Evolutionary conservation across 2,329 filamentous ascomycete genomes (phyloP).

Genomic region (Colletotrichum tropicicola): DNA sequence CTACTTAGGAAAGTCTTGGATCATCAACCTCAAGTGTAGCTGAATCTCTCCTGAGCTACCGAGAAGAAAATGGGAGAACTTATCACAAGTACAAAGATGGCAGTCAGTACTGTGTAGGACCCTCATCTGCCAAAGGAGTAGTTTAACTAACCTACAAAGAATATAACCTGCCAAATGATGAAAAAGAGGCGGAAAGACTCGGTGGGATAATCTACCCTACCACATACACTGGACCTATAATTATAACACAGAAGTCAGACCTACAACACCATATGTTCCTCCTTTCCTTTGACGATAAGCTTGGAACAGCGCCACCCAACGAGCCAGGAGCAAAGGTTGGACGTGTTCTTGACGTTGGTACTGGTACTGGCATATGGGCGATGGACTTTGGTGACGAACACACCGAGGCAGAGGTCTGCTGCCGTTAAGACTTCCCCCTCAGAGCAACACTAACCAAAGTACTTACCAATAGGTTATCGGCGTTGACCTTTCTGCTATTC

Average conservation of each 20-base stretch:
- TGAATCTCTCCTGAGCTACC: constrained; percentile 35
- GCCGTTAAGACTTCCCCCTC: too few relatives aligned
- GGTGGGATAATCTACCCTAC: neutral
- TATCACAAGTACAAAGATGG: constrained; percentile 42
- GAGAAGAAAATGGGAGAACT: constrained; percentile 38
- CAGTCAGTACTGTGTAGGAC: too few relatives aligned
- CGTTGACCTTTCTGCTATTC: constrained; percentile 66
- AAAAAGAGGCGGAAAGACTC: constrained; percentile 4
- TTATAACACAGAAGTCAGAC: constrained; percentile 40
- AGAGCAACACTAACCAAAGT: too few relatives aligned
- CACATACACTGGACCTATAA: neutral
- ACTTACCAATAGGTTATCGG: too few relatives aligned
- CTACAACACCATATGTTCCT: constrained; percentile 43
- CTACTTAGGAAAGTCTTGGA: too few relatives aligned
- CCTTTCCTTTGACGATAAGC: constrained; percentile 40
- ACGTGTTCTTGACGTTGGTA: constrained; percentile 35
- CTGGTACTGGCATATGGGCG: constrained; percentile 37
- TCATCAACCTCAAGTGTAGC: constrained; percentile 33
- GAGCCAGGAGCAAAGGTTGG: constrained; percentile 20
- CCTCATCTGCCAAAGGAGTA: neutral
- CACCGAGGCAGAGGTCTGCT: constrained; percentile 42
- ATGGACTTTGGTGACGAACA: constrained; percentile 39
- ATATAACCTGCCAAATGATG: constrained; percentile 6
- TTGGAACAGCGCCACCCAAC: constrained; percentile 37
- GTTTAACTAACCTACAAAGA: neutral